A percentile compares a stretch with the other conserved stretches of the same genome.
Evolutionary conservation across 345 rosid genomes (phyloP).

Genomic region (Syzygium grande): DNA sequence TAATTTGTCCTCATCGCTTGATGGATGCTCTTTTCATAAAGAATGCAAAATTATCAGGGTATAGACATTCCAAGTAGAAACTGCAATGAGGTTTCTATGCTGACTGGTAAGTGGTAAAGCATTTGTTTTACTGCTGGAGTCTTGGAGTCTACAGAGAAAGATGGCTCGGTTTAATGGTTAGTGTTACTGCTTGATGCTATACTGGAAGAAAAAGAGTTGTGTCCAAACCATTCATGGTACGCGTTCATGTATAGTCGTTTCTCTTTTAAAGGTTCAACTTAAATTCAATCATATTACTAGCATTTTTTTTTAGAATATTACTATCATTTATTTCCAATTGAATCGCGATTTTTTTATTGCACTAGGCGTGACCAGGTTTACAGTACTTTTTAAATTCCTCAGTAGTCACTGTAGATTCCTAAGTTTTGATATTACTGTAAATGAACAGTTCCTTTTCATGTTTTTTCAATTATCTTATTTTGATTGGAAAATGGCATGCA

Average conservation of each 20-base stretch:
- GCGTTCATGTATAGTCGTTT: background rate
- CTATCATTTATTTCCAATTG: background rate
- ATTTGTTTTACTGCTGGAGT: background rate
- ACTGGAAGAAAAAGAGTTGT: background rate
- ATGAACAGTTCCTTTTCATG: background rate
- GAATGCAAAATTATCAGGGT: background rate
- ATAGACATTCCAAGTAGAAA: background rate
- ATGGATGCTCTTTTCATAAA: background rate
- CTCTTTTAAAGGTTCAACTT: background rate
- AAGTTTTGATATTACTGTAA: background rate
- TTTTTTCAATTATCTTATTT: background rate
- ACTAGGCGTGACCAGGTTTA: background rate
- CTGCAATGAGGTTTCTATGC: background rate
- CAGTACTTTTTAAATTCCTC: background rate
- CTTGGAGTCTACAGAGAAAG: background rate
- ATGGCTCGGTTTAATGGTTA: background rate
- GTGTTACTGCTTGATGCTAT: background rate
- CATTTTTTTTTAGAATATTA: background rate
- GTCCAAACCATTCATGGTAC: background rate
- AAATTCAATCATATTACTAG: background rate
- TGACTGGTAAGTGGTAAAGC: background rate
- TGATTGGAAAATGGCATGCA: background rate
- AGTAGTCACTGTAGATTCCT: background rate
- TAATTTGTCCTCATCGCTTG: background rate
- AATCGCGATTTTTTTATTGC: background rate